Base-by-base conservation (phyloP, 2,329 filamentous ascomycete genomes). In the Incumbomyces delicatus region DNA sequence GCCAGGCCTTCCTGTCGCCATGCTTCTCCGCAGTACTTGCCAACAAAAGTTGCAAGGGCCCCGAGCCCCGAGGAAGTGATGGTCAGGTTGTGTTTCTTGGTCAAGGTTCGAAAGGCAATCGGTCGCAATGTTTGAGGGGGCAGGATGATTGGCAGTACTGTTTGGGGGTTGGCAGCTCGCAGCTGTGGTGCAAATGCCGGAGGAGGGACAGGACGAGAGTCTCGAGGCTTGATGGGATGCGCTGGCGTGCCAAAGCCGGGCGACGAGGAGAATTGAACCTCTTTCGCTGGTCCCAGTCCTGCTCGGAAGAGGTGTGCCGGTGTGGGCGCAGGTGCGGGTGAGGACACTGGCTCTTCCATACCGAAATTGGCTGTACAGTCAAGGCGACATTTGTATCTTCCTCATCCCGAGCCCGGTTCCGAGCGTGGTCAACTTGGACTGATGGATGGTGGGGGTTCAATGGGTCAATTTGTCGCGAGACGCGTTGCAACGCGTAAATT, bases 1-100 rank as follows among this genome's bases (percentile, higher is more conserved):
- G 89, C 92, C 29, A 95, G 72, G 0, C 94, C 90, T 63, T 94
- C 88, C 68, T 96, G 89, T 58, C 90, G 80, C 92, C 92, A 98
- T 81, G 82, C 87, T 48, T 89, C 89, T 30, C 92, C 92, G 63
- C 92, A 98, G 65, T 95, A 85, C 57, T 86, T 83, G 10, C 92
- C 94, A 44, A 98, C 84, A 63, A 98, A 98, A 1, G 78, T 76
- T 16, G 92, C 89, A 29, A 98, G 74, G 39, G 85, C 79, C 63
- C 90, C 82, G 4, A 98, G 71, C 0, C 92, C 87, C 0, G 88
- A 80, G 0, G 90, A 92, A 6, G 86, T 89, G 44, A 98, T 78
- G 0, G 89, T 96, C 47, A 98, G 73, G 57, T 90, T 94, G 67
- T 98, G 87, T 61, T 96, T 98, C 66, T 95, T 95, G 1, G 92